These are phyloP conservation scores for Calonectria multiphialidica DNA, from an alignment of 2,329 filamentous ascomycete species.

Conservation along the genomic window DNA sequence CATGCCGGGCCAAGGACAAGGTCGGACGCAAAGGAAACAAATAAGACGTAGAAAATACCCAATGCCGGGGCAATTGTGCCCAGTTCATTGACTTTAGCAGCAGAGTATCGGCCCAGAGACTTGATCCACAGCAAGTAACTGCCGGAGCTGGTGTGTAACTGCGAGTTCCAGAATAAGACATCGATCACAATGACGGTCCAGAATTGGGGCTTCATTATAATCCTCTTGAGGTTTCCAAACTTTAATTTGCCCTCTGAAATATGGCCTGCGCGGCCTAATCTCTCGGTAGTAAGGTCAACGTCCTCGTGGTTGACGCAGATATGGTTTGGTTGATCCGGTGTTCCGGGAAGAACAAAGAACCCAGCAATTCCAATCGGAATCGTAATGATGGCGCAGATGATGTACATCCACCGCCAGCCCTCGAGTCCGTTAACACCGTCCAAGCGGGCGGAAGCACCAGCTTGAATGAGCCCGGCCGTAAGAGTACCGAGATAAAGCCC, in stretches of 20 bases:
- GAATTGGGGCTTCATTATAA: constrained; percentile 59
- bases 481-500: constrained; percentile 64
- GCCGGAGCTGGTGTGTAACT: constrained; percentile 59
- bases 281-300: constrained; percentile 55
- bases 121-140: constrained; percentile 71
- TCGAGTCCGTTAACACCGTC: constrained; percentile 59
- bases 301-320: constrained; percentile 60
- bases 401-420: constrained; percentile 70
- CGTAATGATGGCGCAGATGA: constrained; percentile 66
- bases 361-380: constrained; percentile 65
- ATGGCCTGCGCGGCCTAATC: constrained; percentile 60
- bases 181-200: constrained; percentile 64
- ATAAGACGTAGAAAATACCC: constrained; percentile 67
- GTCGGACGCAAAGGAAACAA: constrained; percentile 67
- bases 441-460: constrained; percentile 53
- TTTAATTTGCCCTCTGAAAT: constrained; percentile 50
- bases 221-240: constrained; percentile 42
- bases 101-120: constrained; percentile 61
- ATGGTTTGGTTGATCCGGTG: constrained; percentile 58
- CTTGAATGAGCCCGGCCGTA: constrained; percentile 64
- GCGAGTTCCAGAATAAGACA: constrained; percentile 68
- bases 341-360: constrained; percentile 63
- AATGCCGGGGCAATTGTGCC: constrained; percentile 65
- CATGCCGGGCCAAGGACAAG: constrained; percentile 64
- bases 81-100: constrained; percentile 62